A percentile compares a stretch with the other conserved stretches of the same genome.
phyloP scores from a whole-genome alignment of 345 rosid species.

The Camelina neglecta region DNA sequence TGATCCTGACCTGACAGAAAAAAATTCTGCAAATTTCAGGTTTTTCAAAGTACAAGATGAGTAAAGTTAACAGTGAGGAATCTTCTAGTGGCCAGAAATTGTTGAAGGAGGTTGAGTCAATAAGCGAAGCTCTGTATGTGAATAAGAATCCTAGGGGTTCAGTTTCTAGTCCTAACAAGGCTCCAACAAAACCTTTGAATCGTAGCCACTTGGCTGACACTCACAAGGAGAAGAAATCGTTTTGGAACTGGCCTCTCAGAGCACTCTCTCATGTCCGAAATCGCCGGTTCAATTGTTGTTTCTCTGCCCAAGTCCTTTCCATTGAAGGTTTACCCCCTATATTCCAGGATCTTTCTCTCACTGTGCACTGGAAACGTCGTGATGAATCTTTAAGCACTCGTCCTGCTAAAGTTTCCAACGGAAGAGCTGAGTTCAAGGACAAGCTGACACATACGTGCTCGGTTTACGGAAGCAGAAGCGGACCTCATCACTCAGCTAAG shows the following conservation, averaged over 20 bases:
- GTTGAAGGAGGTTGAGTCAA: conserved; percentile 73
- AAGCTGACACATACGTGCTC: conserved; percentile 70
- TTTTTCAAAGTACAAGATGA: conserved; percentile 48
- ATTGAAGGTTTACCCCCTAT: conserved; percentile 66
- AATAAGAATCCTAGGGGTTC: conserved; percentile 54
- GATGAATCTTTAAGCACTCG: conserved; percentile 69
- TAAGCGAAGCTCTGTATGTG: conserved; percentile 73
- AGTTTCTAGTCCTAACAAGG: conserved; percentile 41
- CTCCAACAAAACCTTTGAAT: conserved; percentile 53
- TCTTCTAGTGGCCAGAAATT: conserved; percentile 59
- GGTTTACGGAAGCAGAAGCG: conserved; percentile 83
- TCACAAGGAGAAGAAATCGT: conserved; percentile 76
- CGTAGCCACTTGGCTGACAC: conserved; percentile 54
- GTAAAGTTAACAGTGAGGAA: conserved; percentile 60
- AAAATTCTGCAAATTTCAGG: conserved; percentile 17
- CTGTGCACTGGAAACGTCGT: conserved; percentile 92
- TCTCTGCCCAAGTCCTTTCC: conserved; percentile 76
- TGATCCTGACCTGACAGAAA: neutral
- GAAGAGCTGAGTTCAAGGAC: conserved; percentile 76
- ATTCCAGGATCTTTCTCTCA: conserved; percentile 60
- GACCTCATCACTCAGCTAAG: conserved; percentile 87
- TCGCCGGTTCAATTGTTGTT: conserved; percentile 76
- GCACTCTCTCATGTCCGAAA: conserved; percentile 69
- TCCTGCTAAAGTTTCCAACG: conserved; percentile 65
- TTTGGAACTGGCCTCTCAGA: conserved; percentile 92